These are phyloP conservation scores for Ophiocordyceps camponoti-leonardi DNA, from an alignment of 2,329 filamentous ascomycete species.

Conservation along the genomic window DNA sequence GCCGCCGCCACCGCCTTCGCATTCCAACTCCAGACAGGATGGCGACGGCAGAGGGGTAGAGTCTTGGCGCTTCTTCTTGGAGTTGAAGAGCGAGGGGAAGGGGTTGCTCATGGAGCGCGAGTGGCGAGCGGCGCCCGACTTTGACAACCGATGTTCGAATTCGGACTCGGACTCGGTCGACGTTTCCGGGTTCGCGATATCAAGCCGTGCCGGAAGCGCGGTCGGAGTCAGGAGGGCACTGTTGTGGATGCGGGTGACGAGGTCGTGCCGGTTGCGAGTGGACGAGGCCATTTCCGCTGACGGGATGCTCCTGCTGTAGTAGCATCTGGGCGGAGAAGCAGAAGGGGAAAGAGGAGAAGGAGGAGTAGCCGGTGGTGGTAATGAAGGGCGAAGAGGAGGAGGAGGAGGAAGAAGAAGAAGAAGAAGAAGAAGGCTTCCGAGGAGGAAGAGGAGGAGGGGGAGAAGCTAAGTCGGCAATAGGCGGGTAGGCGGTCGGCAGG, in stretches of 20 bases:
- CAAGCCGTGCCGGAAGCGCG: slow-evolving; percentile 10
- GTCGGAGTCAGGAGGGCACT: slow-evolving; percentile 16
- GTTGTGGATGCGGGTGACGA: slow-evolving; percentile 19
- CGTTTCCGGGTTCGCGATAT: slow-evolving; percentile 15
- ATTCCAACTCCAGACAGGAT: slow-evolving; percentile 10
- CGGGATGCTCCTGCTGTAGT: background rate
- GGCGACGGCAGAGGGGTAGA: slow-evolving; percentile 15
- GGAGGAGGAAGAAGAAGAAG: background rate
- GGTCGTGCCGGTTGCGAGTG: slow-evolving; percentile 13
- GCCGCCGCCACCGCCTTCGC: slow-evolving; percentile 7
- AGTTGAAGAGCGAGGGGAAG: slow-evolving; percentile 53
- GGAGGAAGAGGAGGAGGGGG: background rate
- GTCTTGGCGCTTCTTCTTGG: slow-evolving; percentile 35
- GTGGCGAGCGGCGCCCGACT: slow-evolving; percentile 8
- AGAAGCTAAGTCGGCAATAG: background rate
- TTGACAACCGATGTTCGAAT: slow-evolving; percentile 16
- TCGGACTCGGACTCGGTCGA: slow-evolving; percentile 29
- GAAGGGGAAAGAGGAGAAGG: background rate
- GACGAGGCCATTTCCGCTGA: slow-evolving; percentile 14
- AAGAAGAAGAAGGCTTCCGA: background rate
- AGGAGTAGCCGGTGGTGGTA: too few species aligned
- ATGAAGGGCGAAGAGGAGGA: background rate
- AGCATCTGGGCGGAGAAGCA: background rate
- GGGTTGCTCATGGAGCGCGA: slow-evolving; percentile 61
- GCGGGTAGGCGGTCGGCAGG: background rate